phyloP scores from a whole-genome alignment of 78 protist species.

The Isochrysis galbana region DNA sequence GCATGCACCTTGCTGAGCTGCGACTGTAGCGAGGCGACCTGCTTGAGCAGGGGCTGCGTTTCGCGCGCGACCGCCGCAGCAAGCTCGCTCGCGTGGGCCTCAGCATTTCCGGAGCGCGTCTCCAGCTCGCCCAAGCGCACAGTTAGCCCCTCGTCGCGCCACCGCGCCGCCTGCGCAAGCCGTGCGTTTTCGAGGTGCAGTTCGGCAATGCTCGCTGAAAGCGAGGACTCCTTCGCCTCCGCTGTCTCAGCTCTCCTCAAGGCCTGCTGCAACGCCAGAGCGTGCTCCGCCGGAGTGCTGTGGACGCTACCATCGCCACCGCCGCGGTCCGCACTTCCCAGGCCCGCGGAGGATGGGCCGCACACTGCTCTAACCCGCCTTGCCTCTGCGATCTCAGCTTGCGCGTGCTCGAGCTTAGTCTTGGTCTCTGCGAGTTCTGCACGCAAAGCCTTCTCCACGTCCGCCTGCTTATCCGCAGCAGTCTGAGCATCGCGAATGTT shows the following conservation, averaged over 20 bases:
- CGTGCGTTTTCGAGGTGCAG: not conserved
- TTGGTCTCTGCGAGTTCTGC: not conserved
- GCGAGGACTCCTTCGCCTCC: not conserved
- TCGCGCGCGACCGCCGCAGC: not conserved
- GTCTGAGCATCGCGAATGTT: not conserved
- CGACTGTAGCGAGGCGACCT: not conserved
- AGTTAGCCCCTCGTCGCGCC: not conserved
- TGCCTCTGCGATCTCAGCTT: no score
- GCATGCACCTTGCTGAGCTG: not conserved
- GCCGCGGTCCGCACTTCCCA: no score
- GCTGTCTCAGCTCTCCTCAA: not conserved
- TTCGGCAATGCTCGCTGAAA: not conserved
- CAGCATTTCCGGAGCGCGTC: not conserved
- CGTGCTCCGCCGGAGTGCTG: not conserved
- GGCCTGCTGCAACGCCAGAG: not conserved
- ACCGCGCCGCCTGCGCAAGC: conserved; percentile 1
- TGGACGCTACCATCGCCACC: not conserved
- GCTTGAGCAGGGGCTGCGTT: not conserved
- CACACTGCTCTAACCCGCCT: no score
- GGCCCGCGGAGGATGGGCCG: no score
- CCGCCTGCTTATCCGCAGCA: not conserved
- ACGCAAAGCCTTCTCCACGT: not conserved
- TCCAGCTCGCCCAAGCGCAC: not conserved
- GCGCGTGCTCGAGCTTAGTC: no score
- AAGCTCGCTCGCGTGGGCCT: not conserved